phyloP scores from a whole-genome alignment of 805 yeast species.

The Cyberlindnera meyerae region DNA sequence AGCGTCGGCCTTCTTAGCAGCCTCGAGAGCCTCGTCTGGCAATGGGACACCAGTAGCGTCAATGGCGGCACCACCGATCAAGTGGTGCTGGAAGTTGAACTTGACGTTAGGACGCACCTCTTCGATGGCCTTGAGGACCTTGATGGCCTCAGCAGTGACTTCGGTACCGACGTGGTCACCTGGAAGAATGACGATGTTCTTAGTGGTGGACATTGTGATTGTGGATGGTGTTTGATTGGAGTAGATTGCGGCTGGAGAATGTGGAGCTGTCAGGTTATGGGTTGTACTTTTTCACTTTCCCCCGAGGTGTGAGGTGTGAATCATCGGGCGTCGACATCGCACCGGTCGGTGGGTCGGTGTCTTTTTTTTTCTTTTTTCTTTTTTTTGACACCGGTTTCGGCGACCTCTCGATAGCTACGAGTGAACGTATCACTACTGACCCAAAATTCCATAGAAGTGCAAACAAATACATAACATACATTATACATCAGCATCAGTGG shows the following conservation, averaged over 20 bases:
- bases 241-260: too few relatives aligned
- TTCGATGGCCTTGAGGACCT: slow-evolving; percentile 78
- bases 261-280: too few relatives aligned
- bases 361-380: neutral
- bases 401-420: too few relatives aligned
- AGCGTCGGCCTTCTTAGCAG: slow-evolving; percentile 86
- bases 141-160: slow-evolving; percentile 83
- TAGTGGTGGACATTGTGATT: slow-evolving; percentile 24
- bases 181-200: slow-evolving; percentile 81
- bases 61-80: slow-evolving; percentile 98
- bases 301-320: neutral
- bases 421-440: too few relatives aligned
- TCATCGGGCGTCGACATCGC: too few relatives aligned
- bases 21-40: slow-evolving; percentile 76
- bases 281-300: neutral
- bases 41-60: slow-evolving; percentile 94
- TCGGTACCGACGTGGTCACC: slow-evolving; percentile 98
- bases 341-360: too few relatives aligned
- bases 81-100: slow-evolving; percentile 75
- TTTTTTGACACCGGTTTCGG: neutral
- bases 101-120: slow-evolving; percentile 48
- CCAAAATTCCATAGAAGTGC: too few relatives aligned
- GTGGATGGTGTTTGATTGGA: neutral
- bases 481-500: slow-evolving; percentile 45
- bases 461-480: too few relatives aligned